Percentiles rank a stretch among this genome's conserved stretches.
These are phyloP conservation scores for Cunninghamia lanceolata DNA, from an alignment of 75 land plant species.

Conservation along the genomic window DNA sequence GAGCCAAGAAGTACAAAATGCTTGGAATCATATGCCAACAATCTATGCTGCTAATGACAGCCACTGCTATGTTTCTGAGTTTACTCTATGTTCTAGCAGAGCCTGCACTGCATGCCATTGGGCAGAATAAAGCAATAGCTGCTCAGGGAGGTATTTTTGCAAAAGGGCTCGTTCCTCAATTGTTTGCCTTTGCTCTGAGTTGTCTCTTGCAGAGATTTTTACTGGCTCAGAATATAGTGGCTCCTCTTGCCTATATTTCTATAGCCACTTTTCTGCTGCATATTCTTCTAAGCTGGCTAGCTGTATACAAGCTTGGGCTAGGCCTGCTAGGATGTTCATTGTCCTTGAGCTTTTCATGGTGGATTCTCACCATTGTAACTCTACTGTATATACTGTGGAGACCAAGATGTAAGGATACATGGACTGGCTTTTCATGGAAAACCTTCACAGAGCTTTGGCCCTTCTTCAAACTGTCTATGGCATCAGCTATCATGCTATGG, in stretches of 20 bases:
- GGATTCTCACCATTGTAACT: slow-evolving; percentile 49
- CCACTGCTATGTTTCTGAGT: slow-evolving; percentile 32
- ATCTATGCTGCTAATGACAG: slow-evolving; percentile 43
- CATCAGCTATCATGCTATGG: slow-evolving; percentile 74
- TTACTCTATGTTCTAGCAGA: slow-evolving; percentile 53
- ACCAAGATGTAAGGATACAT: slow-evolving; percentile 32
- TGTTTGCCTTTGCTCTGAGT: slow-evolving; percentile 36
- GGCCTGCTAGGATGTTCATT: slow-evolving; percentile 63
- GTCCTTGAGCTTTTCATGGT: slow-evolving; percentile 56
- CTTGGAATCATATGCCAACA: slow-evolving; percentile 62
- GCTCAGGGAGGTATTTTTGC: slow-evolving; percentile 45
- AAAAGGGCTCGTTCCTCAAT: slow-evolving; percentile 39
- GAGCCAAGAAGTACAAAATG: slow-evolving; percentile 47
- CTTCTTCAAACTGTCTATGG: slow-evolving; percentile 60
- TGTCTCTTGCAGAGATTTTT: slow-evolving; percentile 53
- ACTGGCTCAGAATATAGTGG: slow-evolving; percentile 65
- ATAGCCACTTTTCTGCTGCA: slow-evolving; percentile 39
- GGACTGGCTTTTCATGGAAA: slow-evolving; percentile 52
- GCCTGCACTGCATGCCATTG: slow-evolving; percentile 30
- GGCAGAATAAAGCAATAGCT: slow-evolving; percentile 43
- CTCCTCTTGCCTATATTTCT: slow-evolving; percentile 49
- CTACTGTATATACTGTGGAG: slow-evolving; percentile 18
- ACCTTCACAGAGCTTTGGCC: slow-evolving; percentile 47
- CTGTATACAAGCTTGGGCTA: slow-evolving; percentile 37
- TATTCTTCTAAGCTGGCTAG: slow-evolving; percentile 41